Percentiles rank a stretch among this genome's conserved stretches.
These are phyloP conservation scores for Podospora pseudocomata DNA, from an alignment of 495 filamentous ascomycete genomes.

Conservation along the genomic window DNA sequence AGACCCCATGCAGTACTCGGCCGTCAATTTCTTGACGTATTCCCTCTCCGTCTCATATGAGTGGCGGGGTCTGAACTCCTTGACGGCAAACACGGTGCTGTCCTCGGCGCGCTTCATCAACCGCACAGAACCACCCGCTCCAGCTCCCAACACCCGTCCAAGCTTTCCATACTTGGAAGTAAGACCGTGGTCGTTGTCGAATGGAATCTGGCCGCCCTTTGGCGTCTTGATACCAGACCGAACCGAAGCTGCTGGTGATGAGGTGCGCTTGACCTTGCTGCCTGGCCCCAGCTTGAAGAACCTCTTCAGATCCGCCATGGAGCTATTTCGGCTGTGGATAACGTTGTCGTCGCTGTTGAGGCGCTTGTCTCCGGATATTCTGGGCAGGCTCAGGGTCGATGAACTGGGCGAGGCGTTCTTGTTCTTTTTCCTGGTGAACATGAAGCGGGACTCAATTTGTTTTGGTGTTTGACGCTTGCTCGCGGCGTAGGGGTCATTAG, in stretches of 20 bases:
- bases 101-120: slow-evolving; percentile 90
- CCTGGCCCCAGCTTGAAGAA: slow-evolving; percentile 73
- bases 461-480: slow-evolving; percentile 71
- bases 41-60: slow-evolving; percentile 90
- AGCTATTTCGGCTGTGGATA: slow-evolving; percentile 61
- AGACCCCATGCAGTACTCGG: slow-evolving; percentile 97
- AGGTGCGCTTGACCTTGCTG: slow-evolving; percentile 62
- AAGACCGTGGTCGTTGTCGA: slow-evolving; percentile 90
- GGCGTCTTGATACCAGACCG: slow-evolving; percentile 57
- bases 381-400: slow-evolving; percentile 45
- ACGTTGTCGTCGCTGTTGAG: slow-evolving; percentile 30
- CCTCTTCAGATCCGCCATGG: slow-evolving; percentile 90
- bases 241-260: slow-evolving; percentile 54
- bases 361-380: slow-evolving; percentile 32
- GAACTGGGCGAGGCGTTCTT: slow-evolving; percentile 39
- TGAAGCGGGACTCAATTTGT: slow-evolving; percentile 75
- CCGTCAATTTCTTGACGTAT: slow-evolving; percentile 98
- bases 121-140: slow-evolving; percentile 91
- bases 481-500: slow-evolving; percentile 84
- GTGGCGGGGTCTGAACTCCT: slow-evolving; percentile 92
- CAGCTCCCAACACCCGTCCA: slow-evolving; percentile 87
- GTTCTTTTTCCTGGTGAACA: slow-evolving; percentile 60
- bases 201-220: slow-evolving; percentile 69
- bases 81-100: slow-evolving; percentile 90
- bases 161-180: slow-evolving; percentile 91